A percentile compares a stretch with the other conserved stretches of the same genome.
phyloP scores from a whole-genome alignment of 2,329 filamentous ascomycete genomes.

The Coniochaeta prunicola region DNA sequence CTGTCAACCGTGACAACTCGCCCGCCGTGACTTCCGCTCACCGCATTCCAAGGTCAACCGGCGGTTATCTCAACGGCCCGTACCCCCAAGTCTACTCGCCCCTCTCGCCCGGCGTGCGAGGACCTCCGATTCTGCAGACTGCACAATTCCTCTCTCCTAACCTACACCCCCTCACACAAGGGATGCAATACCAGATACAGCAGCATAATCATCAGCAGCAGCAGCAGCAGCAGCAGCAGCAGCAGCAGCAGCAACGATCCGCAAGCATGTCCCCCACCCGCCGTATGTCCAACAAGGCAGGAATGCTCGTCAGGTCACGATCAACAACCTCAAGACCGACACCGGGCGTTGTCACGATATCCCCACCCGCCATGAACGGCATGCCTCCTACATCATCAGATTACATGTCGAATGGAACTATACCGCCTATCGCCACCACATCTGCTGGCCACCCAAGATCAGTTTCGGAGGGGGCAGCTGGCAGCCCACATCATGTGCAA shows the following conservation, averaged over 20 bases:
- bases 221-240: slow-evolving; percentile 17
- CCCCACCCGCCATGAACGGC: background rate
- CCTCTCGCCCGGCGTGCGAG: slow-evolving; percentile 15
- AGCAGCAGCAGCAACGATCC: slow-evolving; percentile 13
- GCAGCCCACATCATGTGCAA: slow-evolving; percentile 20
- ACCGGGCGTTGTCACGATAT: background rate
- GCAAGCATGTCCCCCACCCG: slow-evolving; percentile 23
- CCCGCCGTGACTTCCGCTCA: background rate
- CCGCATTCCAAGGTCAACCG: background rate
- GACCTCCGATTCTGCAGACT: slow-evolving; percentile 11
- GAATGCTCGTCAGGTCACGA: background rate
- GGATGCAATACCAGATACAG: slow-evolving; percentile 15
- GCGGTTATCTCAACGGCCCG: background rate
- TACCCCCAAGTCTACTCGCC: slow-evolving; percentile 13
- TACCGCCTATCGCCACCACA: slow-evolving; percentile 4
- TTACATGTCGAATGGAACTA: slow-evolving; percentile 1
- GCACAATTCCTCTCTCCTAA: slow-evolving; percentile 18
- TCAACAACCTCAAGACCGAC: background rate
- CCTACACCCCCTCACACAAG: slow-evolving; percentile 13
- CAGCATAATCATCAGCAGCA: slow-evolving; percentile 9
- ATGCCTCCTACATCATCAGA: background rate
- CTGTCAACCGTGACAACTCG: background rate
- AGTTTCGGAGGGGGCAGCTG: slow-evolving; percentile 18
- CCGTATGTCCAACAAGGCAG: background rate
- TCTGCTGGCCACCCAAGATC: slow-evolving; percentile 18